Evolutionary conservation across 257 asterid genomes (phyloP), one percentile per base, ranked within the genome.

Genomic region (Verbascum thapsus): DNA sequence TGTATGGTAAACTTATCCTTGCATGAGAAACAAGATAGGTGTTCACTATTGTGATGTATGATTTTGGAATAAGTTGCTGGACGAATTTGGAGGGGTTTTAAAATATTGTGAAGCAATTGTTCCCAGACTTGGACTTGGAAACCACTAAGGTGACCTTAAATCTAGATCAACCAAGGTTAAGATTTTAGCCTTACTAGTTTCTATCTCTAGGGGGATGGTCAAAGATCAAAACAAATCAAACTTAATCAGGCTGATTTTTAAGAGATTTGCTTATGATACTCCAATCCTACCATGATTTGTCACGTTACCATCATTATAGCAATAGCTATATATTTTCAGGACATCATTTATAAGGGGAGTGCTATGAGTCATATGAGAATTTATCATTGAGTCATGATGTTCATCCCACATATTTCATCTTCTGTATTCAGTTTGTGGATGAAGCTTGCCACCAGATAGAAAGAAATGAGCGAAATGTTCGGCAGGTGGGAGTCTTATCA

Each of bases 381-480:
- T 54, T 20, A 23, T 38, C n/a, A 59, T 60, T 48, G 18, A 32
- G 58, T 11, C 9, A 8, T 74, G 52, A 38, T 75, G 42, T 66
- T 77, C 55, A 57, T 64, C 51, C 51, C 30, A 49, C 51, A 61
- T 52, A 58, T 69, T 45, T 58, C 51, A 5, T 58, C 32, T 70
- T 50, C 41, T 37, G 13, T 65, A n/a, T 74, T 78, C 85, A 94
- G 99, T 94, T 94, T 69, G 99, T 94, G 61, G 99, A 94, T 64
- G 97, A 87, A 80, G 91, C 97, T 75, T 94, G 97, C 79, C 99
- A 87, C 78, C 96, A 94, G 73, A 94, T 94, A 9, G 99, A 94
- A 81, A 84, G 91, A 73, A 82, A 87, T 80, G 99, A 90, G 67
- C 80, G 96, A 63, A 94, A 84, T 72, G 91, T 88, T 37, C 80